Evolutionary conservation across 805 yeast genomes (phyloP), one percentile per base, ranked within the genome.

Genomic region (Zygoascus flipseniorum): DNA sequence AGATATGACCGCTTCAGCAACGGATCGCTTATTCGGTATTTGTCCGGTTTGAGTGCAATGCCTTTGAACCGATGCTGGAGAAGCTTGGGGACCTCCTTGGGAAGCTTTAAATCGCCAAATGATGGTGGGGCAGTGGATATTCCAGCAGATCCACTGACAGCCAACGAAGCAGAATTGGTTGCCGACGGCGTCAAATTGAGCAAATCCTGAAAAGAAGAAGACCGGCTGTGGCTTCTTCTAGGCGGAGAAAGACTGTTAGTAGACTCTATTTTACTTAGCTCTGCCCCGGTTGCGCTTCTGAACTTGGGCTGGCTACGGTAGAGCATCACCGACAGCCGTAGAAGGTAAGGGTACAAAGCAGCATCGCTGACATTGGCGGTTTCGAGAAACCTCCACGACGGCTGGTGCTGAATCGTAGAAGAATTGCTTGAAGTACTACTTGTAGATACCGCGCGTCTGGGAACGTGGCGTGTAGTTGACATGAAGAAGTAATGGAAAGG

Each of bases 271-370:
- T 31, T 26, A 43, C 16, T 31, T 43, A 43, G 26, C 14, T 28
- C 43, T 11, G 26, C 19, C 20, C 43, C 10, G 19, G 47, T 8
- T n/a, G 70, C 71, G 14, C 69, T 72, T 50, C 75, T 67, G 68
- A 83, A 84, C 39, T 88, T 67, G 1, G 86, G 86, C 65, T 83
- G 88, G 54, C 76, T 79, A 52, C 78, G 69, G 60, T 85, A 83
- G 48, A 81, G 84, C 18, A 85, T 64, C 11, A 85, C 65, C 1
- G 83, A 64, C 6, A 81, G 66, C 60, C 82, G 80, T 47, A 85
- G 62, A 1, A 82, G 73, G 31, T 77, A 72, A 48, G 74, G 74
- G 58, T 84, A 83, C 2, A 81, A 56, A 46, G 53, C 41, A 26
- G 54, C 42, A 43, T 65, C 63, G 43, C 60, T 53, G 35, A 58